Conservation (phyloP, 768 basidiomycete species). For the Xerocomus spinulosus region DNA sequence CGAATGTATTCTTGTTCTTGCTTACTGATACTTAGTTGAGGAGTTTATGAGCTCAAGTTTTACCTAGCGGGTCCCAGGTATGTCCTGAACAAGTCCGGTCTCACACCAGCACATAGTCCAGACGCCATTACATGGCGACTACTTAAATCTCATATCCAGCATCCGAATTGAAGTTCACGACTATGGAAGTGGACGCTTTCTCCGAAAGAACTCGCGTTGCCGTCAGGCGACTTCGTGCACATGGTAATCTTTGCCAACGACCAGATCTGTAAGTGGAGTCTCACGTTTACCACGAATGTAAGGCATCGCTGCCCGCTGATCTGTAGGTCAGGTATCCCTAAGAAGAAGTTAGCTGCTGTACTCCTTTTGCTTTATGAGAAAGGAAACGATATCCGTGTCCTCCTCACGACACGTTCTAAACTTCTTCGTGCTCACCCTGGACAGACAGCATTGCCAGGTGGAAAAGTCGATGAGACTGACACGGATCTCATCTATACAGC, state of each 20-base stretch:
- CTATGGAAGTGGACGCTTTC: constrained; percentile 11
- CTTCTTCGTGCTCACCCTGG: constrained; percentile 69
- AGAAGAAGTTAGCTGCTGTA: constrained; percentile 63
- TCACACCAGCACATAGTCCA: no score
- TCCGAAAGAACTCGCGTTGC: constrained; percentile 22
- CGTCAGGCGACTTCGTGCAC: constrained; percentile 39
- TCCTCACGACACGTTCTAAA: constrained; percentile 85
- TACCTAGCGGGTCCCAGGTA: no score
- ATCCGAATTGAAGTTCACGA: background rate
- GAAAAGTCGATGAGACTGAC: constrained; percentile 69
- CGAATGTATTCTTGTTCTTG: constrained; percentile 11
- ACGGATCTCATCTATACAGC: constrained; percentile 62
- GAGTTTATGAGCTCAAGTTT: no score
- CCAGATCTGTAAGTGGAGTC: constrained; percentile 50
- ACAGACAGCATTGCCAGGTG: constrained; percentile 81
- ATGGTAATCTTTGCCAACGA: constrained; percentile 25
- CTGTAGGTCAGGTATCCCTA: constrained; percentile 32
- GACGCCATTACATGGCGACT: no score
- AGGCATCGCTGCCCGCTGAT: background rate
- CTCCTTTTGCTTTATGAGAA: constrained; percentile 75
- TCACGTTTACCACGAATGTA: no score
- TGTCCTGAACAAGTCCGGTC: no score
- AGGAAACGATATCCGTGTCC: constrained; percentile 61
- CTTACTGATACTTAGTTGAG: no score
- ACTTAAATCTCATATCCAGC: no score